Conservation (phyloP, 2,329 filamentous ascomycete species). For the Sclerotiophoma versabilis region DNA sequence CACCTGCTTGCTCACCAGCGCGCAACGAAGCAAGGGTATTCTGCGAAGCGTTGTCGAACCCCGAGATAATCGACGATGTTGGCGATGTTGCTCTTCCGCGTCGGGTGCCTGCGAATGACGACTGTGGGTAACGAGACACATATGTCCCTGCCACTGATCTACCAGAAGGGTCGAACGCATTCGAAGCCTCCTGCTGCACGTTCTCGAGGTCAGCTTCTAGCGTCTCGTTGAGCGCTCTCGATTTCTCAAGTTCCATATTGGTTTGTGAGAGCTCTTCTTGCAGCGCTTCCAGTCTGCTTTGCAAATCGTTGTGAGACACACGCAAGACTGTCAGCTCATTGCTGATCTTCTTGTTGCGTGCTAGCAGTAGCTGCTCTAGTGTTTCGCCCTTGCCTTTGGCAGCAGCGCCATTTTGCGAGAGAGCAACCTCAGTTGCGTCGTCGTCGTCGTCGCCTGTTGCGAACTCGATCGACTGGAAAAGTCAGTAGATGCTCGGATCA, state of each 20-base stretch:
- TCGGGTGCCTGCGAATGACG: constrained; percentile 58
- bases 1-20: constrained; percentile 70
- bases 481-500: constrained; percentile 20
- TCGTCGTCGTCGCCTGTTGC: constrained; percentile 80
- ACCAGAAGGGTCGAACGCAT: constrained; percentile 81
- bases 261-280: constrained; percentile 84
- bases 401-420: constrained; percentile 57
- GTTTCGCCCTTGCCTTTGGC: constrained; percentile 74
- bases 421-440: constrained; percentile 42
- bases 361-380: constrained; percentile 87
- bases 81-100: constrained; percentile 77
- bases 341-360: constrained; percentile 94
- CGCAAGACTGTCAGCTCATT: constrained; percentile 92
- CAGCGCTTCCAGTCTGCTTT: constrained; percentile 77
- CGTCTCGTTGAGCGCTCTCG: constrained; percentile 83
- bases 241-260: constrained; percentile 85
- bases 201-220: constrained; percentile 90
- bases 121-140: constrained; percentile 77
- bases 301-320: constrained; percentile 92
- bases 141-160: constrained; percentile 95
- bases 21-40: constrained; percentile 65
- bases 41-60: constrained; percentile 68
- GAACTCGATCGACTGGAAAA: constrained; percentile 82
- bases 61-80: constrained; percentile 97
- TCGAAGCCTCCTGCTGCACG: constrained; percentile 83